phyloP scores from a whole-genome alignment of 1,284 basidiomycete genomes.

The Ganoderma leucocontextum region DNA sequence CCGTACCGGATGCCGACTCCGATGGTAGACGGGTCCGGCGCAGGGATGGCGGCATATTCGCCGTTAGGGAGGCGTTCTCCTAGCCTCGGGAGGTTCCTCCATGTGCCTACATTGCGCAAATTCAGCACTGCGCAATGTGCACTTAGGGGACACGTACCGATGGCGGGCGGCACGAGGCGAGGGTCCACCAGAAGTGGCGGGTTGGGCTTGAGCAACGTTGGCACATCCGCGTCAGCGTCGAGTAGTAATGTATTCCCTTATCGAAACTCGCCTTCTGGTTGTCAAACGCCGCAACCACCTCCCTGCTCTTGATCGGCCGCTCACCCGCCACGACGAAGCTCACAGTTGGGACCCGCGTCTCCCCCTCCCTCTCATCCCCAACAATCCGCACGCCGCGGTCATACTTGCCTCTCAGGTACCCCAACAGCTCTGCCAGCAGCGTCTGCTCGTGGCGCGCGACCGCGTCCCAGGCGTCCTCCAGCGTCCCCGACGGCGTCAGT shows the following conservation, averaged over 20 bases:
- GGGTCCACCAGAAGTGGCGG: too few relatives aligned
- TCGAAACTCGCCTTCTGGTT: constrained; percentile 50
- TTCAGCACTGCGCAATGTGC: too few relatives aligned
- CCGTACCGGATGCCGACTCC: constrained; percentile 77
- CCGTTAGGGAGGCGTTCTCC: too few relatives aligned
- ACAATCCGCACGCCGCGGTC: constrained; percentile 72
- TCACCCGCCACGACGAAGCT: constrained; percentile 74
- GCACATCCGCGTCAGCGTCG: background rate
- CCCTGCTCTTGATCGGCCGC: constrained; percentile 61
- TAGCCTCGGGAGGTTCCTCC: too few relatives aligned
- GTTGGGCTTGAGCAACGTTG: constrained; percentile 44
- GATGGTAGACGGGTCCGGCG: too few relatives aligned
- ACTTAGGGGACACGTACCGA: too few relatives aligned
- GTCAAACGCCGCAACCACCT: constrained; percentile 72
- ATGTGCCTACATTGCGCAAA: too few relatives aligned
- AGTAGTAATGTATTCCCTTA: background rate
- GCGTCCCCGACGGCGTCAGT: constrained; percentile 56
- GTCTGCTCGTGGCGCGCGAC: constrained; percentile 56
- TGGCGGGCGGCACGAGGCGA: too few relatives aligned
- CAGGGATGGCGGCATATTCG: too few relatives aligned
- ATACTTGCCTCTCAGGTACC: constrained; percentile 49
- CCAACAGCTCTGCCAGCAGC: constrained; percentile 52
- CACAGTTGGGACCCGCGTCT: constrained; percentile 71
- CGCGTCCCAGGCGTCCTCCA: constrained; percentile 56
- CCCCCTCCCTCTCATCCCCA: constrained; percentile 58